Conservation (phyloP, 257 asterid genomes). For the Nicotiana sylvestris region DNA sequence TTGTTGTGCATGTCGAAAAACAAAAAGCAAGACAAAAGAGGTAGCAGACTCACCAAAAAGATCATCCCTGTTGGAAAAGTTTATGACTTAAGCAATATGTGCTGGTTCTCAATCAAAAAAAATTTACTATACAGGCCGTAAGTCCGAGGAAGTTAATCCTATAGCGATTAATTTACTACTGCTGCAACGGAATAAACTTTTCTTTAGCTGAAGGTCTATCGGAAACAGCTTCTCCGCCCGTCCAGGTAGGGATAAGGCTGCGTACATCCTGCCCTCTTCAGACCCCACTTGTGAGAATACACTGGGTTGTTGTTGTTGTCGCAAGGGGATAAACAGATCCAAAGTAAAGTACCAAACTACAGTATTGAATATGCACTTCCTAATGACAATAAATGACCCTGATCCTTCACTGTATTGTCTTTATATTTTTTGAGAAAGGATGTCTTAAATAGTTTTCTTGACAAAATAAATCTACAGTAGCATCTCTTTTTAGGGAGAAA, state of each 20-base stretch:
- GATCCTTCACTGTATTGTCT: too few species aligned
- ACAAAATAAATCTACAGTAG: too few species aligned
- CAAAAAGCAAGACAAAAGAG: not conserved
- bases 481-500: too few species aligned
- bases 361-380: not conserved
- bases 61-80: not conserved
- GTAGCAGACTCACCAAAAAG: not conserved
- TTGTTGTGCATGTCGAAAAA: not conserved
- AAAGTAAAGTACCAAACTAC: not conserved
- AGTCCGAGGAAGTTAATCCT: not conserved
- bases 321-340: not conserved
- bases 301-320: too few species aligned
- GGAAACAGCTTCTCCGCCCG: too few species aligned
- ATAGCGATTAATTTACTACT: not conserved
- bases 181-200: not conserved
- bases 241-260: too few species aligned
- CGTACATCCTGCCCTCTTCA: too few species aligned
- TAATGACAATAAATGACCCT: not conserved
- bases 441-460: too few species aligned
- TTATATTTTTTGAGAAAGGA: too few species aligned
- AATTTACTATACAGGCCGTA: not conserved
- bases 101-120: not conserved
- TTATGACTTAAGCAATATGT: not conserved
- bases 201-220: too few species aligned
- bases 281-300: too few species aligned